Base-by-base conservation (phyloP, 1,284 basidiomycete genomes). In the Ustilago crameri region DNA sequence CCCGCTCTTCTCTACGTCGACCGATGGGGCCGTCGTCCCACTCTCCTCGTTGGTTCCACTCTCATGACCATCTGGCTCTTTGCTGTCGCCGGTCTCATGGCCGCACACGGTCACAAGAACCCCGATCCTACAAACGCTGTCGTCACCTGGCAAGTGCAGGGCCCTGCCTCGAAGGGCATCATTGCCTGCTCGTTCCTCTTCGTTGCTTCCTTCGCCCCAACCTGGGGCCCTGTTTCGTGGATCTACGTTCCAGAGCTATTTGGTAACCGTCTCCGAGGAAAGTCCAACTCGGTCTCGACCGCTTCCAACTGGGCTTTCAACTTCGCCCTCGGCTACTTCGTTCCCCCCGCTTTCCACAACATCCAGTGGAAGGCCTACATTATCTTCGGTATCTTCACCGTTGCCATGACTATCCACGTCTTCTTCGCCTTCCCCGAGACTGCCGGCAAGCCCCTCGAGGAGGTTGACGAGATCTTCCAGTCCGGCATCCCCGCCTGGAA, bases 341-440 rank as follows among this genome's bases (percentile, higher is more conserved):
- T 84, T 5, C 84, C 84, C 26, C 79, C 76, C 32, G 84, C 85
- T 1, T 84, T 85, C 49, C 58, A 56, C 8, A 69, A 74, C 32
- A 78, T 85, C 45, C 79, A 82, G 17, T 86, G 85, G 85, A 80
- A 75, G 51, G 85, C 85, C 79, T 86, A 86, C 79, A 84, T 89
- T 41, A 87, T 89, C 20, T 89, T 89, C 61, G 88, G 87, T 74
- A 85, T 86, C 9, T 87, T 88, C 81, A 87, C 88, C 14, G 89
- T 89, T 74, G 88, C 88, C 0, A 72, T 89, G 5, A 87, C 87
- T 65, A n/a, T n/a, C n/a, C n/a, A n/a, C n/a, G 86, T 89, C 73
- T 89, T 87, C 86, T 83, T 79, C 24, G 76, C 84, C 62, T 82
- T 83, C 71, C 84, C 84, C 27, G 84, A 84, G 72, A 82, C 83